Conservation (phyloP, 495 filamentous ascomycete species). For the Penicillium waksmanii region DNA sequence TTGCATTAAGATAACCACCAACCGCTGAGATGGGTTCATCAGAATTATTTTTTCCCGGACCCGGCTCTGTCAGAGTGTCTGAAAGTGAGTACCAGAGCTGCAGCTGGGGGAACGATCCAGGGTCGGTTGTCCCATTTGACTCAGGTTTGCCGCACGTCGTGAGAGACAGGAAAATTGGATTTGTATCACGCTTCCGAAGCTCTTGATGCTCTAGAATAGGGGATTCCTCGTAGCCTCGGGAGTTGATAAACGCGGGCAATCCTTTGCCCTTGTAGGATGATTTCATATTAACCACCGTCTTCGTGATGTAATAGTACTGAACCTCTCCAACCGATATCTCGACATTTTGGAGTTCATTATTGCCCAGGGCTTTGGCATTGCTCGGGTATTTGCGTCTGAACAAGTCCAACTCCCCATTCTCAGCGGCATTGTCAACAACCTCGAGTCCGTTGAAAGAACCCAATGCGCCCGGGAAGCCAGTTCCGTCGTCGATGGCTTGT, state of each 20-base stretch:
- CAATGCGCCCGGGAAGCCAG: conserved; percentile 33
- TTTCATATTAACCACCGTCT: conserved; percentile 41
- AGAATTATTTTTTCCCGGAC: conserved; percentile 56
- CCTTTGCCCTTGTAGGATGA: conserved; percentile 33
- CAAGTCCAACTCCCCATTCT: conserved; percentile 57
- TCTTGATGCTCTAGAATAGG: conserved; percentile 18
- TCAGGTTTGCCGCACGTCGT: conserved; percentile 78
- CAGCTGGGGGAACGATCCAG: conserved; percentile 64
- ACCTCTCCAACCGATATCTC: conserved; percentile 60
- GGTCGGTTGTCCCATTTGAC: conserved; percentile 39
- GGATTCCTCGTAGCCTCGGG: conserved; percentile 12
- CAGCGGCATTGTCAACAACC: conserved; percentile 29
- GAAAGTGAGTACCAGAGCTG: conserved; percentile 76
- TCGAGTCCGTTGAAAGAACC: conserved; percentile 41
- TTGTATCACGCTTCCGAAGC: conserved; percentile 26
- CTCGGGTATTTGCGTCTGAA: conserved; percentile 58
- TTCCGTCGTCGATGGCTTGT: conserved; percentile 22
- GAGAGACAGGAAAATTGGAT: conserved; percentile 73
- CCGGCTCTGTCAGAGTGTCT: conserved; percentile 65
- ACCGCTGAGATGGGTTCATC: conserved; percentile 48
- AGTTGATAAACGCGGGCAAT: conserved; percentile 42
- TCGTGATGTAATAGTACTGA: conserved; percentile 59
- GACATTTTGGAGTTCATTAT: conserved; percentile 59
- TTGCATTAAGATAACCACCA: conserved; percentile 59
- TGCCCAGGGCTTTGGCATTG: conserved; percentile 53